Evolutionary conservation across 345 rosid species (phyloP).

Genomic region (Eucalyptus marginata): DNA sequence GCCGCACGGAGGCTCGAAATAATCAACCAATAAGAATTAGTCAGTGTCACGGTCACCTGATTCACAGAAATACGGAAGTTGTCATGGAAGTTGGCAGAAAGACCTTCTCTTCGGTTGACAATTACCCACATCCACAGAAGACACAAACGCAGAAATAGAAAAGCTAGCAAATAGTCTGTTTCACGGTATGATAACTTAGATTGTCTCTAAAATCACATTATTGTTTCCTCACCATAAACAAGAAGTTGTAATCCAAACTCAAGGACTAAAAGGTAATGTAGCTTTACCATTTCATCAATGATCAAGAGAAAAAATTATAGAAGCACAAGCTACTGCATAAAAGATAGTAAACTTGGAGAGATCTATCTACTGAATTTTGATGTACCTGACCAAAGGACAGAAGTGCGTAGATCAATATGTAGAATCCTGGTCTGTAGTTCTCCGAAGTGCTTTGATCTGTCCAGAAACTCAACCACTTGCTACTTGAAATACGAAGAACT

Average conservation of each 20-base stretch:
- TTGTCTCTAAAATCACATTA: neutral
- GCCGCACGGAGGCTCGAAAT: constrained; percentile 78
- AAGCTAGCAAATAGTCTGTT: neutral
- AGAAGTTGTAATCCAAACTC: neutral
- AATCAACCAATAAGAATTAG: constrained; percentile 86
- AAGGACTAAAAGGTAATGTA: neutral
- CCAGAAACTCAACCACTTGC: constrained; percentile 94
- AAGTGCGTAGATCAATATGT: constrained; percentile 53
- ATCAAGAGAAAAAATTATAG: neutral
- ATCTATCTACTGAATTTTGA: neutral
- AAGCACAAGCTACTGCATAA: neutral
- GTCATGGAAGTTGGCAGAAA: neutral
- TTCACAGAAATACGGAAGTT: neutral
- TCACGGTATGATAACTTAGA: neutral
- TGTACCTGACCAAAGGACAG: constrained; percentile 77
- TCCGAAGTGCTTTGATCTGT: constrained; percentile 56
- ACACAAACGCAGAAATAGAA: neutral
- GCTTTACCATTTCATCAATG: neutral
- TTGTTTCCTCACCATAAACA: neutral
- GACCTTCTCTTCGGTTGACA: neutral
- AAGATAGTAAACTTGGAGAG: neutral
- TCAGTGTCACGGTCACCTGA: constrained; percentile 67
- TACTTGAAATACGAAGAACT: constrained; percentile 72
- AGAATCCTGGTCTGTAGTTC: constrained; percentile 46
- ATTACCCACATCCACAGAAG: neutral